Percentiles rank a stretch among this genome's conserved stretches.
Conservation (phyloP, 2,329 filamentous ascomycete species). For the Cladosporium phlei region DNA sequence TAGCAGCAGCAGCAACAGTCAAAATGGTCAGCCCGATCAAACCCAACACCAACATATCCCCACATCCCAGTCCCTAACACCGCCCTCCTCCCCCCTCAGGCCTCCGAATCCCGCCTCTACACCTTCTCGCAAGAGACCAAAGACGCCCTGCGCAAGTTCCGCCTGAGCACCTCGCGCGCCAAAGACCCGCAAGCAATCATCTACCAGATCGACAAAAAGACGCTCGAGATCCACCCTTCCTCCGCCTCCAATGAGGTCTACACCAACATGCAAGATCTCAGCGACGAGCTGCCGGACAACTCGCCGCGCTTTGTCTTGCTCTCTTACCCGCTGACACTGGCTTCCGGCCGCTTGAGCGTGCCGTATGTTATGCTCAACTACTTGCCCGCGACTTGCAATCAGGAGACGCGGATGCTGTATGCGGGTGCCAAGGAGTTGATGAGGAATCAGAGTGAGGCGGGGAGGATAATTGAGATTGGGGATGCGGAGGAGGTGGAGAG, state of each 20-base stretch:
- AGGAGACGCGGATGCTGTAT: constrained; percentile 84
- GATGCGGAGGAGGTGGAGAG: constrained; percentile 74
- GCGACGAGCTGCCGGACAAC: constrained; percentile 87
- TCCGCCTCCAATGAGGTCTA: constrained; percentile 74
- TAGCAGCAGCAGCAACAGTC: neutral
- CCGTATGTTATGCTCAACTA: constrained; percentile 96
- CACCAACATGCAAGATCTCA: constrained; percentile 72
- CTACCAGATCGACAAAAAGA: constrained; percentile 87
- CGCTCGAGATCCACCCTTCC: constrained; percentile 79
- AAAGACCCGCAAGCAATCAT: constrained; percentile 87
- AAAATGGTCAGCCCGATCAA: constrained; percentile 1
- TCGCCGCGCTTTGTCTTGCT: constrained; percentile 84
- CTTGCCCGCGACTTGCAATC: constrained; percentile 85
- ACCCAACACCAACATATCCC: neutral
- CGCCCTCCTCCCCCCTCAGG: no score
- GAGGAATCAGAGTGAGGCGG: constrained; percentile 88
- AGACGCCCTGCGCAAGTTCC: constrained; percentile 88
- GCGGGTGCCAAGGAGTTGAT: constrained; percentile 94
- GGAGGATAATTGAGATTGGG: constrained; percentile 78
- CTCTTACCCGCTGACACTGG: constrained; percentile 84
- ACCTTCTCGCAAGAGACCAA: constrained; percentile 88
- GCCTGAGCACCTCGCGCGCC: constrained; percentile 79
- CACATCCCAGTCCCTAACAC: neutral
- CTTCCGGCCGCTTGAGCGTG: constrained; percentile 79
- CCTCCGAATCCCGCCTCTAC: constrained; percentile 85